Base-by-base conservation (phyloP, 345 rosid genomes). In the Acer campestre region DNA sequence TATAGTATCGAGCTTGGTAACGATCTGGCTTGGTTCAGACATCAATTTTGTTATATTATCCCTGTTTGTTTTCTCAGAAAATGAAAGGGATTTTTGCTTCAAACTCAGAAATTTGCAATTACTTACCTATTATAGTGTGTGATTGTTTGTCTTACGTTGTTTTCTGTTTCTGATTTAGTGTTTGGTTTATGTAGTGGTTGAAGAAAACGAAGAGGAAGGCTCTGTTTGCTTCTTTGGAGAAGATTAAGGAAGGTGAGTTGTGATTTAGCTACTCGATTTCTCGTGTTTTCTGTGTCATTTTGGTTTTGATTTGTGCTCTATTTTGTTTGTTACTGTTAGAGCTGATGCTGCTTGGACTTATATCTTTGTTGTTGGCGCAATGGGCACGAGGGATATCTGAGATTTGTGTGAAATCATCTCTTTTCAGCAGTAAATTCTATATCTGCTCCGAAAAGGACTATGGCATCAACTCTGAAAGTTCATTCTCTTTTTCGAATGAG, bases 271-370 rank as follows among this genome's bases (percentile, higher is more conserved):
- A 11, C 3, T 44, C 29, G 6, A 53, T 31, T 31, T 35, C 25
- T 4, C 1, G 13, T 64, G 25, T 27, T n/a, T 31, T 2, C 7
- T 7, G 49, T 74, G 18, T 25, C 35, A 31, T 38, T 61, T 73
- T 53, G 29, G 48, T 59, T 77, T 70, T 63, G 59, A 62, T 48
- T 40, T 66, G 68, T n/a, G 13, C 23, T 44, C 7, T 14, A n/a
- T 20, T 78, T 75, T 62, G n/a, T 78, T 78, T 82, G 67, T 78
- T 80, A 66, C 46, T 79, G 81, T 6, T 80, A 95, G 98, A 95
- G 90, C 65, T 95, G 92, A 95, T 95, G 98, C 93, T 95, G 86
- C 92, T 95, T 48, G 98, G 98, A 70, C 94, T 95, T 67, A 91
- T 95, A 89, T 95, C 98, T 22, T 84, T 95, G 80, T 72, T 93